Conservation (phyloP, 2,329 filamentous ascomycete species). For the Trichoderma simmonsii region DNA sequence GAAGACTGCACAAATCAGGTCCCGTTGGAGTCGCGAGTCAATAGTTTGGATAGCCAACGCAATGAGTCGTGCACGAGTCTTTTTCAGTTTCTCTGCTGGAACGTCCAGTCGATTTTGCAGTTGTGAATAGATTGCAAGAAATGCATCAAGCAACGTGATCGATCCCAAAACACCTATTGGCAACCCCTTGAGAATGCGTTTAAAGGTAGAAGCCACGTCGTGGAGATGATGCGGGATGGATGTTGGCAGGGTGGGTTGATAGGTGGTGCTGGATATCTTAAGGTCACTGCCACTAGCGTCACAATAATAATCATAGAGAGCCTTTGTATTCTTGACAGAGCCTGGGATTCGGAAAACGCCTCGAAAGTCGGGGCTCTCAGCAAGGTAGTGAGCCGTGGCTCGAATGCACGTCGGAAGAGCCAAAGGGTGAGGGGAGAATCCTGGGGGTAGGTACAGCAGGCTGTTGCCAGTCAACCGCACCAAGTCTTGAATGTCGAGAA, state of each 20-base stretch:
- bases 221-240: slow-evolving; percentile 60
- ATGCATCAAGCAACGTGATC: slow-evolving; percentile 56
- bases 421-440: slow-evolving; percentile 56
- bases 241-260: slow-evolving; percentile 55
- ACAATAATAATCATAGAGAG: slow-evolving; percentile 63
- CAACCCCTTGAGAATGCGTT: slow-evolving; percentile 59
- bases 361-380: slow-evolving; percentile 52
- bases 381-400: slow-evolving; percentile 62
- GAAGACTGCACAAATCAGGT: slow-evolving; percentile 65
- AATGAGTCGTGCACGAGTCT: slow-evolving; percentile 61
- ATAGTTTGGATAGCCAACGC: slow-evolving; percentile 60
- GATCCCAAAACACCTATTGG: slow-evolving; percentile 66
- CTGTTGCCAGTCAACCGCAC: slow-evolving; percentile 62
- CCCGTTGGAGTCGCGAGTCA: slow-evolving; percentile 57
- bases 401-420: slow-evolving; percentile 63
- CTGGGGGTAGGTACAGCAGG: slow-evolving; percentile 56
- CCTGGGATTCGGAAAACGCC: slow-evolving; percentile 65
- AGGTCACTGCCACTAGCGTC: slow-evolving; percentile 44
- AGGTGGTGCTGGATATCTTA: slow-evolving; percentile 55
- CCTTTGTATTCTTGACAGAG: slow-evolving; percentile 52
- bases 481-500: slow-evolving; percentile 55
- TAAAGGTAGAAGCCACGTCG: slow-evolving; percentile 66
- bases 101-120: slow-evolving; percentile 51
- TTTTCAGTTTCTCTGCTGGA: slow-evolving; percentile 51
- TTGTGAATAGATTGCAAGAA: slow-evolving; percentile 59